A percentile compares a stretch with the other conserved stretches of the same genome.
Evolutionary conservation across 1,284 basidiomycete genomes (phyloP).

Genomic region (Coniferiporia sulphurascens): DNA sequence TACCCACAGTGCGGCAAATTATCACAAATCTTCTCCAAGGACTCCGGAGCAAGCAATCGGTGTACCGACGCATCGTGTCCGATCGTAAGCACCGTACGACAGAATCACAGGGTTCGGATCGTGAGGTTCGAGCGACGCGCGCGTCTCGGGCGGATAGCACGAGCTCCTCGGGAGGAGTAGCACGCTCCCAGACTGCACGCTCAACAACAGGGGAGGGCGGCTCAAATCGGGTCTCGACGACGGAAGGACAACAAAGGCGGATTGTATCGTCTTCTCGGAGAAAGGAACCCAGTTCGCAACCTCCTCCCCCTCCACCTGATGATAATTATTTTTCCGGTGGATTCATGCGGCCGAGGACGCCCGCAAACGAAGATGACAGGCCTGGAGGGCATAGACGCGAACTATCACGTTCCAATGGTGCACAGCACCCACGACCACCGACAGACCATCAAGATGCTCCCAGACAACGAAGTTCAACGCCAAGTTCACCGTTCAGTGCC

Average conservation of each 20-base stretch:
- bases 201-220: neutral
- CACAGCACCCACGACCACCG: neutral
- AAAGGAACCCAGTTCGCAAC: slow-evolving; percentile 1
- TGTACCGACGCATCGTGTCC: slow-evolving; percentile 64
- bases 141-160: slow-evolving; percentile 36
- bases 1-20: slow-evolving; percentile 89
- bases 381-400: neutral
- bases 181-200: slow-evolving; percentile 9
- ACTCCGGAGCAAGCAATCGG: slow-evolving; percentile 85
- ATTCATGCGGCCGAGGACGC: slow-evolving; percentile 18
- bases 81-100: slow-evolving; percentile 51
- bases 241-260: slow-evolving; percentile 8
- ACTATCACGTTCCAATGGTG: slow-evolving; percentile 7
- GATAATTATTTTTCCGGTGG: slow-evolving; percentile 31
- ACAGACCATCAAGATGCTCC: slow-evolving; percentile 2
- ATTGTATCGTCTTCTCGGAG: slow-evolving; percentile 11
- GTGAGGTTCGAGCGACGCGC: slow-evolving; percentile 48
- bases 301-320: slow-evolving; percentile 37
- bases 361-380: slow-evolving; percentile 2
- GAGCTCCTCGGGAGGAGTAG: slow-evolving; percentile 17
- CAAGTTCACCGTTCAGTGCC: slow-evolving; percentile 22
- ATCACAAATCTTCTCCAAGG: slow-evolving; percentile 92
- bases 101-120: slow-evolving; percentile 27
- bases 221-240: slow-evolving; percentile 1
- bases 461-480: slow-evolving; percentile 22